Evolutionary conservation across 495 filamentous ascomycete species (phyloP).

Genomic region (Penicillium lividum): DNA sequence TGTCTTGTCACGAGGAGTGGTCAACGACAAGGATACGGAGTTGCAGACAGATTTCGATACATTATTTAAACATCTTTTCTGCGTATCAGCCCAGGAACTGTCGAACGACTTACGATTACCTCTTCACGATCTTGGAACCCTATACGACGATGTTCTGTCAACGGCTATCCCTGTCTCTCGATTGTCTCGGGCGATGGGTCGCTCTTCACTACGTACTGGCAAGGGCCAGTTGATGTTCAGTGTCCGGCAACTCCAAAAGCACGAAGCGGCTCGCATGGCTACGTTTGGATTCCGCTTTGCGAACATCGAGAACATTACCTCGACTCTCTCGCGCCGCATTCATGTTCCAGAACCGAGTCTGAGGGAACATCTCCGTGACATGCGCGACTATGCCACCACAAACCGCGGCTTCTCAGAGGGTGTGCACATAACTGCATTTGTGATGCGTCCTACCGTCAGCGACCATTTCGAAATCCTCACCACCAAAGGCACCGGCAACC

Average conservation of each 20-base stretch:
- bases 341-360: constrained; percentile 63
- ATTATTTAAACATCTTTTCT: constrained; percentile 86
- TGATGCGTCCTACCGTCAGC: constrained; percentile 65
- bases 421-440: constrained; percentile 75
- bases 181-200: constrained; percentile 39
- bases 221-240: constrained; percentile 80
- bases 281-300: constrained; percentile 78
- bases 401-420: constrained; percentile 59
- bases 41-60: constrained; percentile 64
- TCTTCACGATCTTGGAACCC: constrained; percentile 64
- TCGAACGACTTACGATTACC: constrained; percentile 63
- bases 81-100: constrained; percentile 72
- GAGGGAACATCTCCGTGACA: constrained; percentile 54
- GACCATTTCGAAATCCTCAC: constrained; percentile 77
- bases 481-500: constrained; percentile 60
- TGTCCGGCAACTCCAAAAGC: constrained; percentile 62
- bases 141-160: constrained; percentile 76
- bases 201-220: constrained; percentile 44
- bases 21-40: constrained; percentile 41
- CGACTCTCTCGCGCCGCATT: constrained; percentile 66
- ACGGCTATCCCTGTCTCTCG: constrained; percentile 54
- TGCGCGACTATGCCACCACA: constrained; percentile 58
- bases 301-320: constrained; percentile 64
- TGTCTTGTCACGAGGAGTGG: constrained; percentile 38
- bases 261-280: constrained; percentile 61